Percentiles rank a stretch among this genome's conserved stretches.
These are phyloP conservation scores for Parascedosporium putredinis DNA, from an alignment of 2,329 filamentous ascomycete genomes.

Conservation along the genomic window DNA sequence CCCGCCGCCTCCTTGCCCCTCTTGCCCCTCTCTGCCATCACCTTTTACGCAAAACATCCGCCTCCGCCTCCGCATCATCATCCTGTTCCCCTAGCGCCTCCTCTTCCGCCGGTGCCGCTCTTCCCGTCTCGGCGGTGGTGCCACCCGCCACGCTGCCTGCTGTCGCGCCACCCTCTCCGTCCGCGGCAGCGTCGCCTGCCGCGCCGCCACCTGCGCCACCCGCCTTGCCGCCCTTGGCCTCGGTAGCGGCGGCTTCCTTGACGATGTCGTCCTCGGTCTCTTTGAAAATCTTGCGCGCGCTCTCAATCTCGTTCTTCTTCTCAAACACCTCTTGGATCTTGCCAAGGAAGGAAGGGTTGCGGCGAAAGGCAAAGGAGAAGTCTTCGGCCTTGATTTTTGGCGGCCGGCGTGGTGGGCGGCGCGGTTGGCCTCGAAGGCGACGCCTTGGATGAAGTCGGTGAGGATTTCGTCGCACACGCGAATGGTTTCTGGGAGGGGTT, in stretches of 20 bases:
- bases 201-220: constrained; percentile 15
- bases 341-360: constrained; percentile 76
- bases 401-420: constrained; percentile 78
- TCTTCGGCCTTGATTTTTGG: constrained; percentile 98
- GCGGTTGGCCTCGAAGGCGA: constrained; percentile 80
- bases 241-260: constrained; percentile 33
- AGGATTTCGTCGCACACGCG: constrained; percentile 88
- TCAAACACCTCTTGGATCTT: constrained; percentile 82
- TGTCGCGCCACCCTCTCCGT: constrained; percentile 2
- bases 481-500: constrained; percentile 74
- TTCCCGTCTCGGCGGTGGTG: constrained; percentile 12
- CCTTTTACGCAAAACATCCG: constrained; percentile 29
- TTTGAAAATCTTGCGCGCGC: constrained; percentile 65
- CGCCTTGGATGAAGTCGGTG: constrained; percentile 91
- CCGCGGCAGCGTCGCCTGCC: constrained; percentile 9
- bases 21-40: constrained; percentile 9
- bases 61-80: constrained; percentile 35
- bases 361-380: constrained; percentile 86
- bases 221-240: constrained; percentile 10
- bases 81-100: constrained; percentile 43
- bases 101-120: constrained; percentile 23
- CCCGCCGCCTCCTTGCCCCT: neutral
- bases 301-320: constrained; percentile 79
- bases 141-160: constrained; percentile 5
- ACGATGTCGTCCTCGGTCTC: constrained; percentile 54